phyloP scores from a whole-genome alignment of 129 eudicot species.

The Logfia minima region DNA sequence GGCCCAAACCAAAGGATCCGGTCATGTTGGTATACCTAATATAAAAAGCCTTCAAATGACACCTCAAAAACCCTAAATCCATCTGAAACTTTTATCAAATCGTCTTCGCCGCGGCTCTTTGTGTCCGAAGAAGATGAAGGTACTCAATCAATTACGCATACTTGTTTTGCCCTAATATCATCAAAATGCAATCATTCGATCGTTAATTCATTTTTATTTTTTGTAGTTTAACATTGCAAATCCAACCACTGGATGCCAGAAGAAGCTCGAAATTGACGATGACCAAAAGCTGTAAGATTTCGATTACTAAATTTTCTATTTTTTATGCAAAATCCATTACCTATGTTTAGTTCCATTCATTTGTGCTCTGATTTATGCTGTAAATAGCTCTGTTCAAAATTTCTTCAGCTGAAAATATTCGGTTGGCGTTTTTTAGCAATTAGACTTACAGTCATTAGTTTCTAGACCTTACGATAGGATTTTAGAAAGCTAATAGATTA shows the following conservation, averaged over 20 bases:
- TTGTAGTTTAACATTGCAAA: conserved; percentile 81
- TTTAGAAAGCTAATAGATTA: not conserved
- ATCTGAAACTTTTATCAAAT: not conserved
- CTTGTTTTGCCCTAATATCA: not conserved
- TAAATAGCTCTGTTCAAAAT: not conserved
- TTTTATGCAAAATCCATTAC: not conserved
- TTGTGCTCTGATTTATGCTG: not conserved
- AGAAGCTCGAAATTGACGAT: conserved; percentile 91
- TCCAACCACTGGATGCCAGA: conserved; percentile 97
- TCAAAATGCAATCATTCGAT: not conserved
- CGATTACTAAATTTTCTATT: not conserved
- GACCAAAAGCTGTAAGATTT: conserved; percentile 76
- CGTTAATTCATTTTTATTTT: not conserved
- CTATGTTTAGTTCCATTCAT: not conserved
- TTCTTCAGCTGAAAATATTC: not conserved
- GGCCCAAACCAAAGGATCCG: not conserved
- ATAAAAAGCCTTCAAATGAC: not conserved
- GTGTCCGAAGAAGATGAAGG: not conserved
- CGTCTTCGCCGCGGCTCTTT: not conserved
- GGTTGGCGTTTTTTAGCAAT: not conserved
- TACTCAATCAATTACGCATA: not conserved
- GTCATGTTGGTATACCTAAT: not conserved
- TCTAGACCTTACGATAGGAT: too few relatives aligned
- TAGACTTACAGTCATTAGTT: too few relatives aligned
- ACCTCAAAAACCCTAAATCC: not conserved